Evolutionary conservation across 495 filamentous ascomycete genomes (phyloP), one percentile per base, ranked within the genome.

Genomic region (Daldinia grandis): DNA sequence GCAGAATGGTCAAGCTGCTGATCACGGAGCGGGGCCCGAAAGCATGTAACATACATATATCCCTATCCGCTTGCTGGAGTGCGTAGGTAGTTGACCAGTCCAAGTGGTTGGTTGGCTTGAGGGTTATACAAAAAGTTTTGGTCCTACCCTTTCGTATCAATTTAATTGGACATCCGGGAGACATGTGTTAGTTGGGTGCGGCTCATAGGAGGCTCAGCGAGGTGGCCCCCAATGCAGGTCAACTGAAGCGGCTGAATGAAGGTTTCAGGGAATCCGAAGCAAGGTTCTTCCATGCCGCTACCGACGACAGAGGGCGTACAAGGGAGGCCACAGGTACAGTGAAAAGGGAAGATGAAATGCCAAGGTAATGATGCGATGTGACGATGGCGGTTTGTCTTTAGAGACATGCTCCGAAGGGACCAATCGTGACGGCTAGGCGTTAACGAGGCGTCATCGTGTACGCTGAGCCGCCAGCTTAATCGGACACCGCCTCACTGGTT

Each of bases 111-210:
- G 69, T 38, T 25, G 53, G 58, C 47, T n/a, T 27, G 24, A 59
- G 37, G 40, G 63, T 74, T 31, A 50, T 53, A 68, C 62, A 58
- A 53, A 47, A 30, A 38, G n/a, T 42, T 33, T 62, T 66, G 62
- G 70, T 78, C 51, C 75, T 69, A 64, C 73, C 66, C 64, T 54
- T 63, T 67, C 21, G 55, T 38, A 4, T 38, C 42, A 14, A 59
- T 66, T 42, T 73, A 50, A 73, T 73, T 73, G 70, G 70, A 25
- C 35, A 55, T 51, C 24, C 49, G 58, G 50, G 19, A 72, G 69
- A 72, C 68, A 66, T 73, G 75, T 76, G 66, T 68, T 63, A 77
- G 74, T 74, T 74, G 74, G 71, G 71, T 77, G 75, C 75, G 75
- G 75, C 75, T 77, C 73, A 62, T 54, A 74, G 58, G 74, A 72